phyloP scores from a whole-genome alignment of 495 filamentous ascomycete genomes.

The Pyronema domesticum region DNA sequence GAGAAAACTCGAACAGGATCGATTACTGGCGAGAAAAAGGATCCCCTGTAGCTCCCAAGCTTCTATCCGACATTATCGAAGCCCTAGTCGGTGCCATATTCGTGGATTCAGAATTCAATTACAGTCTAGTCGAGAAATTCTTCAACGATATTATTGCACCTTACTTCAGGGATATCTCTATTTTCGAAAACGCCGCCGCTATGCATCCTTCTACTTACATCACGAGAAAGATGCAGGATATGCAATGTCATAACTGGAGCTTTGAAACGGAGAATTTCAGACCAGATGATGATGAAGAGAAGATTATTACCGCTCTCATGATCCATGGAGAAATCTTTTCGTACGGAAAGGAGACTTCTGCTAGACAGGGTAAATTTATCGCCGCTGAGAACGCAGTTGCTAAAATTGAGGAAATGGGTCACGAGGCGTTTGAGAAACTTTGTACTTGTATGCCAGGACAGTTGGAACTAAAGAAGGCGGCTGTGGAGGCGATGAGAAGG shows the following conservation, averaged over 20 bases:
- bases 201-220: slow-evolving; percentile 54
- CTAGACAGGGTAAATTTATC: slow-evolving; percentile 52
- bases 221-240: slow-evolving; percentile 28
- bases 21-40: slow-evolving; percentile 63
- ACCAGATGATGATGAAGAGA: slow-evolving; percentile 28
- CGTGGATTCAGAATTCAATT: slow-evolving; percentile 76
- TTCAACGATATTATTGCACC: slow-evolving; percentile 52
- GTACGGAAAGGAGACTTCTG: slow-evolving; percentile 41
- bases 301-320: slow-evolving; percentile 53
- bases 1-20: slow-evolving; percentile 28
- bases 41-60: slow-evolving; percentile 55
- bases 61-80: slow-evolving; percentile 75
- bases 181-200: slow-evolving; percentile 53
- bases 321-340: slow-evolving; percentile 55
- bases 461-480: no score
- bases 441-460: no score
- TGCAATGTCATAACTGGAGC: slow-evolving; percentile 34
- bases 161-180: slow-evolving; percentile 72
- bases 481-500: no score
- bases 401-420: slow-evolving; percentile 29
- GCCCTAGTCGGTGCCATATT: slow-evolving; percentile 81
- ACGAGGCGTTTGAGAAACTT: no score
- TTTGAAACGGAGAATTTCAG: slow-evolving; percentile 24
- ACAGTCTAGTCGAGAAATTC: slow-evolving; percentile 51
- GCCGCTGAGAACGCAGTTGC: slow-evolving; percentile 50